These are phyloP conservation scores for Fragilariopsis cylindrus DNA, from an alignment of 108 stramenopile species.

Conservation along the genomic window DNA sequence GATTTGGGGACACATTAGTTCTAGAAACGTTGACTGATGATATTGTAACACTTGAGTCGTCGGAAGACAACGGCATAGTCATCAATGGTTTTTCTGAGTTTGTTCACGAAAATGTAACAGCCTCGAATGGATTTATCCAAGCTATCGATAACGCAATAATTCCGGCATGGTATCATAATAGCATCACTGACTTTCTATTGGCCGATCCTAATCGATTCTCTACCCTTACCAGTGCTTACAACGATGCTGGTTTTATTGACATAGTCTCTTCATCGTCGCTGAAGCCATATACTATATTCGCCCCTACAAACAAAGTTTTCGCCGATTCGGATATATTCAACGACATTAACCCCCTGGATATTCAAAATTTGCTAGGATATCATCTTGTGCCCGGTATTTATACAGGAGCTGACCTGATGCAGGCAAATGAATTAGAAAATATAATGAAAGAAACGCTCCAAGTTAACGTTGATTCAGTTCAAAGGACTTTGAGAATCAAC, in stretches of 20 bases:
- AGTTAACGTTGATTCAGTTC: not conserved
- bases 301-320: slow-evolving; percentile 6
- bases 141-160: not conserved
- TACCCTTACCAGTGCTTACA: not conserved
- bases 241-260: not conserved
- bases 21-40: slow-evolving; percentile 2
- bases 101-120: not conserved
- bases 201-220: slow-evolving; percentile 8
- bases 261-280: not conserved
- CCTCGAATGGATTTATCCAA: not conserved
- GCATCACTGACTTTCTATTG: not conserved
- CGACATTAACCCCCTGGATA: not conserved
- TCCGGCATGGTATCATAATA: not conserved
- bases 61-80: not conserved
- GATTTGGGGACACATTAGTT: not conserved
- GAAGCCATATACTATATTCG: slow-evolving; percentile 11
- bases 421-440: not conserved
- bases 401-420: slow-evolving; percentile 5
- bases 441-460: not conserved
- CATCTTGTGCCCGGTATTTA: slow-evolving; percentile 12
- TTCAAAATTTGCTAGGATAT: not conserved
- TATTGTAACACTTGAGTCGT: not conserved
- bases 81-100: not conserved
- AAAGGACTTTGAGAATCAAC: slow-evolving; percentile 6
- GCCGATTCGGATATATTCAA: not conserved